Evolutionary conservation across 2,329 filamentous ascomycete genomes (phyloP).

Genomic region (Apiospora arundinis): DNA sequence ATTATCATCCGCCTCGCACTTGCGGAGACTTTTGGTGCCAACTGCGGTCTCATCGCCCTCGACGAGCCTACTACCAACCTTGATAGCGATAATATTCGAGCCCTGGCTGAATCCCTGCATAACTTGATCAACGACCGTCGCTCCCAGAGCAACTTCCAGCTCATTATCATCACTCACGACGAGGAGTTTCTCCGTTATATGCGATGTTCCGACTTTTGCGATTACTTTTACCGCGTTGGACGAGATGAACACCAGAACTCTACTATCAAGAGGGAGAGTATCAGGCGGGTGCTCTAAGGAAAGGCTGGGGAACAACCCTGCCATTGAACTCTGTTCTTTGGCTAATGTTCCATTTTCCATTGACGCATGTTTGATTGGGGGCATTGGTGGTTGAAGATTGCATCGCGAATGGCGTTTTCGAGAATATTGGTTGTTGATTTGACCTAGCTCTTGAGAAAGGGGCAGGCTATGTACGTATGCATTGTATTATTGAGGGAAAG

Average conservation of each 20-base stretch:
- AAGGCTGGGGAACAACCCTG: neutral
- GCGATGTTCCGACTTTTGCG: constrained; percentile 91
- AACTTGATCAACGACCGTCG: constrained; percentile 85
- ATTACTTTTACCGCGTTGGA: constrained; percentile 87
- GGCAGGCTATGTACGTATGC: neutral
- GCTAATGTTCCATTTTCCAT: neutral
- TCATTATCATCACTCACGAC: constrained; percentile 98
- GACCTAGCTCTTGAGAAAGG: neutral
- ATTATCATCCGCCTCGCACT: constrained; percentile 97
- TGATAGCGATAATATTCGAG: constrained; percentile 92
- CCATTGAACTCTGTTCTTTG: neutral
- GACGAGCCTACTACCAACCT: constrained; percentile 98
- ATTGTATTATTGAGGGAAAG: neutral
- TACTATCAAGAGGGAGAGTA: constrained; percentile 75
- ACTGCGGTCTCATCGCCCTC: constrained; percentile 94
- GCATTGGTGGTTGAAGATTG: neutral
- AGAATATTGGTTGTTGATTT: neutral
- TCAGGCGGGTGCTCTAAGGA: constrained; percentile 53
- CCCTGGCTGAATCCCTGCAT: constrained; percentile 82
- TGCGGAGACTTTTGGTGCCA: constrained; percentile 94
- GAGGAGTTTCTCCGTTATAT: constrained; percentile 94
- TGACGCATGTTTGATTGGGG: neutral
- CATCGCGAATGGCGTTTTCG: neutral
- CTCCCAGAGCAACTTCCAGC: constrained; percentile 92
- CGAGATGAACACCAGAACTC: constrained; percentile 87